Percentiles rank a stretch among this genome's conserved stretches.
These are phyloP conservation scores for Datisca glomerata DNA, from an alignment of 306 rosid genomes.

Conservation along the genomic window DNA sequence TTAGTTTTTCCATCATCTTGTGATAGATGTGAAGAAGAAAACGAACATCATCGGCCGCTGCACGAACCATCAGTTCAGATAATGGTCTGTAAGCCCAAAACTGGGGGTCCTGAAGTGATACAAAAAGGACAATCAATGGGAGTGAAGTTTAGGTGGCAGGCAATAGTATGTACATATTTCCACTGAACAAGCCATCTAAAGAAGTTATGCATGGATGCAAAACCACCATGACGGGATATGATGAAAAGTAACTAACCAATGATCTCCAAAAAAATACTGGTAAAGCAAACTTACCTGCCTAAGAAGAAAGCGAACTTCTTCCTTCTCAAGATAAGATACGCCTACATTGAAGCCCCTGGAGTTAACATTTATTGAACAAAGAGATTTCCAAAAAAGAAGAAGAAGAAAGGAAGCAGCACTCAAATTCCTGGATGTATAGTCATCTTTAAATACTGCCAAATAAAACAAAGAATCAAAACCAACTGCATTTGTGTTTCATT, in stretches of 20 bases:
- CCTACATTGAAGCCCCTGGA: constrained; percentile 44
- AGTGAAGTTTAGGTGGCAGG: too few species aligned
- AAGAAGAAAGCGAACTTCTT: constrained; percentile 90
- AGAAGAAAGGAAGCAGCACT: background rate
- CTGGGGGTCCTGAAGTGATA: constrained; percentile 58
- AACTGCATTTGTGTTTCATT: too few species aligned
- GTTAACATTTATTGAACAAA: constrained; percentile 15
- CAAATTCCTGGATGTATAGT: too few species aligned
- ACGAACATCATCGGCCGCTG: constrained; percentile 97
- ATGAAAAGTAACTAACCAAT: background rate
- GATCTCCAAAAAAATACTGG: background rate
- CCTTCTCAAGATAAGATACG: constrained; percentile 85
- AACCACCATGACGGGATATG: background rate
- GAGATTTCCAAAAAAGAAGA: too few species aligned
- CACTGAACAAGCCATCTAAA: background rate
- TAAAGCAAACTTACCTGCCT: constrained; percentile 58
- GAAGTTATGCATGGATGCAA: background rate
- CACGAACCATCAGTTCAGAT: constrained; percentile 85
- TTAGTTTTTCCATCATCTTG: constrained; percentile 80
- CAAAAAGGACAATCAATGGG: background rate
- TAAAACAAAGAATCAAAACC: too few species aligned
- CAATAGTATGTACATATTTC: too few species aligned
- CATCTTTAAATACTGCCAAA: too few species aligned
- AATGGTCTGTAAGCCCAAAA: constrained; percentile 91
- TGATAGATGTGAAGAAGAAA: constrained; percentile 82